Conservation (phyloP, 2,329 filamentous ascomycete genomes). For the Cladosporium sp. region DNA sequence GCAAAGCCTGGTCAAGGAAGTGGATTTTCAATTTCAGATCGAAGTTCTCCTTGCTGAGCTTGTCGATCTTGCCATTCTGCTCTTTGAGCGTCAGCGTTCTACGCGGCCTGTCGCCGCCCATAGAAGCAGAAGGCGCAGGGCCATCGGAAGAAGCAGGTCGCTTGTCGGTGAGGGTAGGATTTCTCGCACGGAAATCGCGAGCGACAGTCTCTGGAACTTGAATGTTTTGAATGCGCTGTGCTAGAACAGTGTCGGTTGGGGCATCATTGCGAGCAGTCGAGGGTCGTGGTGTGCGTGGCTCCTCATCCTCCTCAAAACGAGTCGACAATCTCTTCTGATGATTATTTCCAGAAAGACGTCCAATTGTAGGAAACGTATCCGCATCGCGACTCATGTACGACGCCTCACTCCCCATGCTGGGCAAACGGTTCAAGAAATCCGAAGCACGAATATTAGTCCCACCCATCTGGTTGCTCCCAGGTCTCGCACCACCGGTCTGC, state of each 20-base stretch:
- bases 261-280: constrained; percentile 43
- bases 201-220: constrained; percentile 86
- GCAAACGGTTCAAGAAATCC: constrained; percentile 63
- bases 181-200: constrained; percentile 75
- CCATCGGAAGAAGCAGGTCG: constrained; percentile 31
- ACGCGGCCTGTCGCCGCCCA: constrained; percentile 31
- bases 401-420: constrained; percentile 85
- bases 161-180: constrained; percentile 59
- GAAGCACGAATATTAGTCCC: constrained; percentile 36
- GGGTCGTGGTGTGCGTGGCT: constrained; percentile 67
- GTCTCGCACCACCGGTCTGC: constrained; percentile 68
- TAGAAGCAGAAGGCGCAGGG: constrained; percentile 18
- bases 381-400: constrained; percentile 50
- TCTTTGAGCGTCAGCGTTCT: constrained; percentile 77
- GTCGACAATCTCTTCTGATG: constrained; percentile 7
- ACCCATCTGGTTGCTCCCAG: constrained; percentile 7
- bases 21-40: constrained; percentile 96
- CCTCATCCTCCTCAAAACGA: constrained; percentile 47
- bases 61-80: constrained; percentile 94
- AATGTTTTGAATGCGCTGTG: constrained; percentile 82
- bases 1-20: constrained; percentile 88
- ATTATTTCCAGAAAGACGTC: constrained; percentile 32
- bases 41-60: constrained; percentile 96
- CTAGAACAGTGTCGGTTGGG: constrained; percentile 78
- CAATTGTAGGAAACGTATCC: constrained; percentile 26